Evolutionary conservation across 768 basidiomycete species (phyloP).

Genomic region (Mycena maculata): DNA sequence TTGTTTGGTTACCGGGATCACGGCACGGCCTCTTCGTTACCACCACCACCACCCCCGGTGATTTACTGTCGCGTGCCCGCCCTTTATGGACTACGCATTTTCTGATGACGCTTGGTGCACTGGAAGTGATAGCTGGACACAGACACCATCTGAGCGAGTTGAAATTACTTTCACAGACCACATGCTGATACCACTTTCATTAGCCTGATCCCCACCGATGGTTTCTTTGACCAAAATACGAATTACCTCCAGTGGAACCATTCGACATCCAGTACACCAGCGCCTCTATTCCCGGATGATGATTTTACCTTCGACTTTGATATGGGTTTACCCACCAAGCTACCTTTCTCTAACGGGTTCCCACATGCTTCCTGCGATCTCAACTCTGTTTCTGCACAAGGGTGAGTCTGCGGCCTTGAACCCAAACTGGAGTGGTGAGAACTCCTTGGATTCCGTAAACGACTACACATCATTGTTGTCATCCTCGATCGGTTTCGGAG

Average conservation of each 20-base stretch:
- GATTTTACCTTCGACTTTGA: constrained; percentile 1
- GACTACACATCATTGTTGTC: background rate
- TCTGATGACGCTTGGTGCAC: background rate
- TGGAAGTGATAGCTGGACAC: constrained; percentile 4
- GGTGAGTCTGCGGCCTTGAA: constrained; percentile 7
- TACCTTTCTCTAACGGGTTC: background rate
- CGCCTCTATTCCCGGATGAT: background rate
- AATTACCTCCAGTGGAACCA: background rate
- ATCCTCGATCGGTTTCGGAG: background rate
- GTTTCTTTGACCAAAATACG: constrained; percentile 5
- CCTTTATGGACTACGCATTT: background rate
- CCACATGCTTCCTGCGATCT: constrained; percentile 1
- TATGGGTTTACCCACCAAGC: background rate
- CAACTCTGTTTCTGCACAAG: constrained; percentile 7
- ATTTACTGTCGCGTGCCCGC: too few species aligned
- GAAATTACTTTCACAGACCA: background rate
- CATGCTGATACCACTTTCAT: constrained; percentile 1
- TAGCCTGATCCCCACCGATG: background rate
- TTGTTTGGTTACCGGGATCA: too few species aligned
- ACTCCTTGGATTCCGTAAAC: background rate
- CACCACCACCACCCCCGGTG: too few species aligned
- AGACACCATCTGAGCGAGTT: background rate
- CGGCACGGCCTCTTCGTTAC: too few species aligned
- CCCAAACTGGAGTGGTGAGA: constrained; percentile 8
- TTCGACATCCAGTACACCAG: background rate